Conservation (phyloP, 768 basidiomycete species). For the Sistotremastrum niveocremeum region DNA sequence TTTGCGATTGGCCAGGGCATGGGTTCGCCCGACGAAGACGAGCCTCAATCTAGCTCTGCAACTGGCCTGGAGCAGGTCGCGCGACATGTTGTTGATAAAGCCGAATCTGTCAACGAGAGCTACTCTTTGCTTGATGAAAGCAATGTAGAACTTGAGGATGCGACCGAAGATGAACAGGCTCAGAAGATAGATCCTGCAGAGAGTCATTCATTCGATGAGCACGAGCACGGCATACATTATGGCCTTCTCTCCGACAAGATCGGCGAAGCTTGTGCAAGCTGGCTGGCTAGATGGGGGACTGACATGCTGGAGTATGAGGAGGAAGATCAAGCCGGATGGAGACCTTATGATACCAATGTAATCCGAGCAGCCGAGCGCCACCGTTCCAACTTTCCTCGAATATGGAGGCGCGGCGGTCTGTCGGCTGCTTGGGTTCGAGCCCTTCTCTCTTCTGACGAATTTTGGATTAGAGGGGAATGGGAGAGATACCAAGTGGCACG, state of each 20-base stretch:
- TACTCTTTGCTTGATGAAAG: background rate
- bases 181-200: slow-evolving; percentile 25
- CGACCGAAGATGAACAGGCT: slow-evolving; percentile 19
- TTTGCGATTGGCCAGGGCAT: slow-evolving; percentile 72
- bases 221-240: slow-evolving; percentile 46
- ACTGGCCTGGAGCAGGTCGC: slow-evolving; percentile 53
- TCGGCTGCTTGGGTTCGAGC: slow-evolving; percentile 62
- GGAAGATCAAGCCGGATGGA: slow-evolving; percentile 10
- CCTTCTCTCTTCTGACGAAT: slow-evolving; percentile 59
- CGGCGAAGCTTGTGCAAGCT: slow-evolving; percentile 78
- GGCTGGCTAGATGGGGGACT: slow-evolving; percentile 74
- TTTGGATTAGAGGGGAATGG: slow-evolving; percentile 68
- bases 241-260: slow-evolving; percentile 87
- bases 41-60: slow-evolving; percentile 36
- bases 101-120: background rate
- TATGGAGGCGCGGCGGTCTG: slow-evolving; percentile 70
- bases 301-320: slow-evolving; percentile 66
- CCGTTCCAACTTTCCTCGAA: slow-evolving; percentile 26
- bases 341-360: slow-evolving; percentile 3
- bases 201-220: slow-evolving; percentile 9
- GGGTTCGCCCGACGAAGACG: slow-evolving; percentile 24
- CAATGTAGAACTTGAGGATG: slow-evolving; percentile 7
- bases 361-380: slow-evolving; percentile 7
- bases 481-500: slow-evolving; percentile 72
- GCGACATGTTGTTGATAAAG: background rate